Evolutionary conservation across 1,139 yeast species (phyloP).

Genomic region (Sugiyamaella paludigena): DNA sequence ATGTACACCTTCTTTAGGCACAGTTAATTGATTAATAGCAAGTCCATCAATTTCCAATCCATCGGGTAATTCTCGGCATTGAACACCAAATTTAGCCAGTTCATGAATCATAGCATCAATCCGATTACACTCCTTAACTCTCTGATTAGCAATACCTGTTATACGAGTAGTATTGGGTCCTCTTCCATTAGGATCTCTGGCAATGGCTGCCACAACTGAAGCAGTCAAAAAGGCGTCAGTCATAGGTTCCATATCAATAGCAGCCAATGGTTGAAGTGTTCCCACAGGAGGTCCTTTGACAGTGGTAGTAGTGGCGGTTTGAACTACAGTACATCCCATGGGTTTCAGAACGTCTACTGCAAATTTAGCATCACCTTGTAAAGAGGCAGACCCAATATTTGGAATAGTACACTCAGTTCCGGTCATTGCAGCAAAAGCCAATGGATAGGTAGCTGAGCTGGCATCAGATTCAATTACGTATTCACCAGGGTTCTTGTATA

Average conservation of each 20-base stretch:
- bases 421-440: conserved; percentile 97
- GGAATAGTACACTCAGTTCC: conserved; percentile 93
- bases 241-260: conserved; percentile 98
- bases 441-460: conserved; percentile 96
- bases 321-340: conserved; percentile 91
- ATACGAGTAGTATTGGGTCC: conserved; percentile 58
- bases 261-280: conserved; percentile 61
- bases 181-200: conserved; percentile 42
- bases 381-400: conserved; percentile 84
- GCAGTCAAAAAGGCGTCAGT: conserved; percentile 98
- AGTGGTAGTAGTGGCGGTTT: conserved; percentile 80
- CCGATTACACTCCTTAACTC: conserved; percentile 96
- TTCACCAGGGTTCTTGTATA: conserved; percentile 74
- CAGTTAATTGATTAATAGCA: conserved; percentile 42
- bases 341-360: conserved; percentile 90
- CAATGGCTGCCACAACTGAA: conserved; percentile 92
- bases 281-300: conserved; percentile 86
- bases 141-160: conserved; percentile 95
- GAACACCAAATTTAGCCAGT: conserved; percentile 85
- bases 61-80: conserved; percentile 80
- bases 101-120: conserved; percentile 92
- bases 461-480: conserved; percentile 96
- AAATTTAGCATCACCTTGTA: conserved; percentile 97
- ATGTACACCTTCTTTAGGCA: conserved; percentile 54
- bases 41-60: conserved; percentile 83